Base-by-base conservation (phyloP, 306 rosid species). In the Myrica gale region DNA sequence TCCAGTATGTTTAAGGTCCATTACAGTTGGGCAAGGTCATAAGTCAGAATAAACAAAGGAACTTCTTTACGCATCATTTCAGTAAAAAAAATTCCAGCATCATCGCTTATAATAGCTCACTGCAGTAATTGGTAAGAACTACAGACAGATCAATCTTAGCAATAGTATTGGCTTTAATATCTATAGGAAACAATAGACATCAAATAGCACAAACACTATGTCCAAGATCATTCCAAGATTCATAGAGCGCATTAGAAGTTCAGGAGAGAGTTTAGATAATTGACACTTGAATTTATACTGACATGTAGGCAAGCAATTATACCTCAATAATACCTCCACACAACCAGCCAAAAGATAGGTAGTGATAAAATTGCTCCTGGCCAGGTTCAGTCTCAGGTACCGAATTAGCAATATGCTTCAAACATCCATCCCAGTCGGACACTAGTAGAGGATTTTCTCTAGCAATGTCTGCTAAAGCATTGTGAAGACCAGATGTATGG, bases 301-400 rank as follows among this genome's bases (percentile, higher is more conserved):
- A 68, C 56, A 20, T 61, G 61, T 78, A 50, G 74, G 66, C 69
- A 57, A 68, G 77, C 54, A 76, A 76, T 39, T 74, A 45, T 90
- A 92, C 99, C 97, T 96, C 98, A 26, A 96, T 84, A 79, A 96
- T 92, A 72, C 99, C 98, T 77, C 98, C 99, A 74, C 99, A 96
- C 69, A 96, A 76, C 96, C 96, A 92, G 68, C 99, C 99, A 83
- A 69, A 96, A 47, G 98, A 87, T 42, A 90, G 80, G 80, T 87
- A 90, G 87, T 92, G 99, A 85, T 96, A 96, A 69, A 79, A 71
- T 88, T 96, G 99, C 88, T 85, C 82, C 88, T 86, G 86, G 79
- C 97, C 98, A 51, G 98, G 97, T 85, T 90, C 90, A 19, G 98
- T 89, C 88, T 96, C 98, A 21, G 97, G 98, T 21, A 43, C 84